Conservation (phyloP, 768 basidiomycete species). For the Lentinula lateritia region DNA sequence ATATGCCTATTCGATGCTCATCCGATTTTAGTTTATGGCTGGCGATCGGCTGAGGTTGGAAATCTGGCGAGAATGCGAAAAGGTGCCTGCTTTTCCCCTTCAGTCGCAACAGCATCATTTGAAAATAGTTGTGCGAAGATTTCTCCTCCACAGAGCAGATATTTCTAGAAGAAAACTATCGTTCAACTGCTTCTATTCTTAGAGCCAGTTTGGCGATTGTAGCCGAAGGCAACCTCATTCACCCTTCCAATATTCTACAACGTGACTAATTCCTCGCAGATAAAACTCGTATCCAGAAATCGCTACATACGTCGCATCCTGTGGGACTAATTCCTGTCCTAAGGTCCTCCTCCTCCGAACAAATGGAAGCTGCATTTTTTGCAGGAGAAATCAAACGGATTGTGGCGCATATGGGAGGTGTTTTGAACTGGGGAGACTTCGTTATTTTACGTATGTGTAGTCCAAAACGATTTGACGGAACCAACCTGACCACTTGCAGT, state of each 20-base stretch:
- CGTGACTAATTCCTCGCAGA: constrained; percentile 35
- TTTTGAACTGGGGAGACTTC: constrained; percentile 70
- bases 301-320: constrained; percentile 64
- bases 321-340: constrained; percentile 57
- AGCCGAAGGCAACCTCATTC: constrained; percentile 56
- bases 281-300: constrained; percentile 68
- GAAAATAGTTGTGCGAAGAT: constrained; percentile 32
- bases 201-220: constrained; percentile 71
- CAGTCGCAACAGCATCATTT: not conserved
- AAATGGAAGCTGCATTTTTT: constrained; percentile 65
- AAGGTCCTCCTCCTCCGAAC: constrained; percentile 44
- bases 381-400: constrained; percentile 65
- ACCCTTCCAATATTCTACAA: not conserved
- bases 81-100: constrained; percentile 27
- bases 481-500: constrained; percentile 36
- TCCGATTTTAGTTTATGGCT: constrained; percentile 63
- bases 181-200: constrained; percentile 75
- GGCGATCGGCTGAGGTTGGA: constrained; percentile 76
- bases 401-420: constrained; percentile 71
- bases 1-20: not conserved
- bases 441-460: constrained; percentile 66
- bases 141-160: constrained; percentile 63
- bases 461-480: not conserved
- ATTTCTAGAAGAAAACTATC: constrained; percentile 81
- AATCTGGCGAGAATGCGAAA: constrained; percentile 70